Evolutionary conservation across 257 asterid genomes (phyloP), one percentile per base, ranked within the genome.

Genomic region (Solanum clarkiae): DNA sequence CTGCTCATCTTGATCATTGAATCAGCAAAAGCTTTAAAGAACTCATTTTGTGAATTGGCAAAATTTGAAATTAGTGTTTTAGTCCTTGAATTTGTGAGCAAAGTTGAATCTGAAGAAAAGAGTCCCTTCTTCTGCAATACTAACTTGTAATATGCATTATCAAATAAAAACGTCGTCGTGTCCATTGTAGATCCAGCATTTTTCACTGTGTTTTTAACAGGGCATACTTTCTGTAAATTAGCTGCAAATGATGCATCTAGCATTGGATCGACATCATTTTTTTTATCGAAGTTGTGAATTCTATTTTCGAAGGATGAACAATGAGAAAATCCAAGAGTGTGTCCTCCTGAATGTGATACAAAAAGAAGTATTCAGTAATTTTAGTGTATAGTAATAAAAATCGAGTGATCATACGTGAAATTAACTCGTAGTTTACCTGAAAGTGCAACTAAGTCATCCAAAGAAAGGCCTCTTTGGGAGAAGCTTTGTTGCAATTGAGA

Each of bases 1-100:
- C 93, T 88, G 72, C 98, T 93, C 97, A 95, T 94, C 86, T 90
- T 93, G 90, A 94, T 91, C 98, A 94, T 95, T 0, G 99, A 94
- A 86, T 86, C 88, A 1, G 66, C 94, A 91, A 95, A 95, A 6
- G 93, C 97, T 63, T 86, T 86, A 66, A 55, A 89, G 71, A 94
- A 94, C 20, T 91, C 92, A 17, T 90, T 53, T 32, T 92, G 91
- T 5, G 95, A 93, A 63, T 42, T 63, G 7, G 97, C 96, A 59
- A 75, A 95, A 53, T 89, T 93, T 0, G 87, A 80, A 49, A 91
- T 95, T 90, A 95, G 74, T 1, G 93, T 89, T 88, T 90, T 91
- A 0, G 98, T 92, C 4, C 71, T 87, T 59, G 95, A 22, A 74
- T 80, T 63, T 5, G 95, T 60, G 44, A 95, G 87, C 10, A 94